These are phyloP conservation scores for Auriscalpium vulgare DNA, from an alignment of 768 basidiomycete genomes.

Conservation along the genomic window DNA sequence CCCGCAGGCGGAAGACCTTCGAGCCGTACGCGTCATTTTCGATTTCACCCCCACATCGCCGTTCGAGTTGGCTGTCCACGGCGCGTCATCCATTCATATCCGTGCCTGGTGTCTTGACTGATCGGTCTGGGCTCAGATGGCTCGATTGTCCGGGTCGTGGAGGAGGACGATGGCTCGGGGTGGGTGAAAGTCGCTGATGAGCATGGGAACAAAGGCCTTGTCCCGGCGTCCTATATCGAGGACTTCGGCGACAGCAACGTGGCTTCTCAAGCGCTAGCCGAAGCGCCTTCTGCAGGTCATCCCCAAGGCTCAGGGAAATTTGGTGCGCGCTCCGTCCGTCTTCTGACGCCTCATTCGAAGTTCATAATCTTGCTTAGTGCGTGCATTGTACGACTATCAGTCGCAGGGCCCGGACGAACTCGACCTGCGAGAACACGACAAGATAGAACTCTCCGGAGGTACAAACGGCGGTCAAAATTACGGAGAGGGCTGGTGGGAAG, in stretches of 20 bases:
- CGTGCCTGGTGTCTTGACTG: background rate
- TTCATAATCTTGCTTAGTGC: constrained; percentile 39
- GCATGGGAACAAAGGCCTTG: constrained; percentile 57
- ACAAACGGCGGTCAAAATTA: constrained; percentile 55
- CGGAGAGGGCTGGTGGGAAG: constrained; percentile 86
- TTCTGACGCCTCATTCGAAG: background rate
- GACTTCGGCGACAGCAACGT: constrained; percentile 21
- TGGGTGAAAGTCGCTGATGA: constrained; percentile 71
- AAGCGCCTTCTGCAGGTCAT: constrained; percentile 13
- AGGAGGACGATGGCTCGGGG: constrained; percentile 80
- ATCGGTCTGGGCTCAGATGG: constrained; percentile 44
- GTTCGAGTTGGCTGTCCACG: constrained; percentile 65
- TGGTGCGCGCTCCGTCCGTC: constrained; percentile 33
- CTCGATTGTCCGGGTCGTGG: constrained; percentile 52
- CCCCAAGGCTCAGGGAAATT: constrained; percentile 34
- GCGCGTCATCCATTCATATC: constrained; percentile 28
- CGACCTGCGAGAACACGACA: constrained; percentile 48
- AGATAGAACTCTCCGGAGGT: constrained; percentile 57
- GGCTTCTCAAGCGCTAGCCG: constrained; percentile 10
- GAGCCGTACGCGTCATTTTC: constrained; percentile 57
- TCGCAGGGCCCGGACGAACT: constrained; percentile 71
- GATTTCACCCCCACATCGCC: constrained; percentile 69
- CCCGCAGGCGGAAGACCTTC: constrained; percentile 36
- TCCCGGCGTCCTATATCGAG: constrained; percentile 78
- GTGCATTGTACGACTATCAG: constrained; percentile 73